A percentile compares a stretch with the other conserved stretches of the same genome.
phyloP scores from a whole-genome alignment of 129 eudicot genomes.

The Centella asiatica region DNA sequence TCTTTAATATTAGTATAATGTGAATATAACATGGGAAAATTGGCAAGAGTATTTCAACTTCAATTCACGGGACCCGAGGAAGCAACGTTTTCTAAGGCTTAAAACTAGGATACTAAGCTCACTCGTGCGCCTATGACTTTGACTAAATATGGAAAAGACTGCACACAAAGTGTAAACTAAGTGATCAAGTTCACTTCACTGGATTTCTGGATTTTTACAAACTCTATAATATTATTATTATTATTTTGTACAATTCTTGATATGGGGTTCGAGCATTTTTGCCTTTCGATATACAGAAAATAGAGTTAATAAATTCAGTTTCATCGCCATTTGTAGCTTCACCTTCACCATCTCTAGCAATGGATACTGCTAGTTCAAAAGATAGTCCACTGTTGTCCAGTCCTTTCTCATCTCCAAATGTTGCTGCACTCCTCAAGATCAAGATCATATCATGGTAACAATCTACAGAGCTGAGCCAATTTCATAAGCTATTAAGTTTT shows the following conservation, averaged over 20 bases:
- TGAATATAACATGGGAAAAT: constrained; percentile 13
- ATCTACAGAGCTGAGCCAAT: neutral
- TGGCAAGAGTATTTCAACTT: constrained; percentile 1
- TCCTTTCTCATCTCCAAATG: constrained; percentile 81
- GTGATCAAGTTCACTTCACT: constrained; percentile 12
- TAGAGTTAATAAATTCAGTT: constrained; percentile 27
- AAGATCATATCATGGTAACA: constrained; percentile 81
- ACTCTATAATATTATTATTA: constrained; percentile 19
- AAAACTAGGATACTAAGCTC: constrained; percentile 45
- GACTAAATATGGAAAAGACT: constrained; percentile 6
- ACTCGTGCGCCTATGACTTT: constrained; percentile 62
- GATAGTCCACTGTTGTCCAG: constrained; percentile 40
- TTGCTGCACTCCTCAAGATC: constrained; percentile 80
- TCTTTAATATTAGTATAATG: constrained; percentile 22
- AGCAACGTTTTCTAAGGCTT: constrained; percentile 39
- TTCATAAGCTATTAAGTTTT: neutral
- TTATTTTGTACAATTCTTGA: constrained; percentile 20
- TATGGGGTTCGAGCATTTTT: constrained; percentile 41
- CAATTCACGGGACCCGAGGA: constrained; percentile 33
- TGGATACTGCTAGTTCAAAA: constrained; percentile 25
- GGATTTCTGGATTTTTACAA: constrained; percentile 43
- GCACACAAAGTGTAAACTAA: neutral
- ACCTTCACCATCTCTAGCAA: constrained; percentile 18
- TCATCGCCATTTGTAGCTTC: constrained; percentile 16
- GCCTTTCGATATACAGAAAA: constrained; percentile 26